phyloP scores from a whole-genome alignment of 805 yeast genomes.

The Ogataea ramenticola region DNA sequence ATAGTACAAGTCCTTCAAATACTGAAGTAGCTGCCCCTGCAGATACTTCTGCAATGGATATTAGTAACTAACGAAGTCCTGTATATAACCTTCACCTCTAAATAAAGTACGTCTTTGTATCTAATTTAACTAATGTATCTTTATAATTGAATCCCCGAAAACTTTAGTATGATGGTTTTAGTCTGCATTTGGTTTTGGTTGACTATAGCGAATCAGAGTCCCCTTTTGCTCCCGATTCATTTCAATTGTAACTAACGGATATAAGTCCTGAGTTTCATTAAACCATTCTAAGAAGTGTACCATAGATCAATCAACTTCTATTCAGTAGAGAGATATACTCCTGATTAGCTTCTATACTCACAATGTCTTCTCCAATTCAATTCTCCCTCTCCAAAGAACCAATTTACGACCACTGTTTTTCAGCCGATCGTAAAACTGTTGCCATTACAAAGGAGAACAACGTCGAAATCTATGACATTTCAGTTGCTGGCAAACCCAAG shows the following conservation, averaged over 20 bases:
- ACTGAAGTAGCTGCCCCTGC: not conserved
- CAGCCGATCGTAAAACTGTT: slow-evolving; percentile 51
- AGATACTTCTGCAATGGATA: not conserved
- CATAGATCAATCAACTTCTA: not conserved
- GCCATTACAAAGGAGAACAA: slow-evolving; percentile 78
- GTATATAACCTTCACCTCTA: too few species aligned
- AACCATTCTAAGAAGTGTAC: too few species aligned
- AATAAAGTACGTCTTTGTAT: too few species aligned
- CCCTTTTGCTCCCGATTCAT: too few species aligned
- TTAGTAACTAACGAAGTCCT: not conserved
- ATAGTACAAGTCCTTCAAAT: not conserved
- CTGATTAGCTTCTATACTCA: slow-evolving; percentile 10
- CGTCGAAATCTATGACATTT: slow-evolving; percentile 66
- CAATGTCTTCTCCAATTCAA: slow-evolving; percentile 29
- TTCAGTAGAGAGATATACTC: slow-evolving; percentile 31
- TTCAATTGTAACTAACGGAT: too few species aligned
- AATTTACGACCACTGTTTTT: slow-evolving; percentile 87
- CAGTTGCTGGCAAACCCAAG: slow-evolving; percentile 44
- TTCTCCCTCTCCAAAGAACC: slow-evolving; percentile 76
- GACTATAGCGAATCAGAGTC: too few species aligned
- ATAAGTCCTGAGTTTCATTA: too few species aligned
- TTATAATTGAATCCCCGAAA: too few species aligned
- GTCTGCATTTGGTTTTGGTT: too few species aligned
- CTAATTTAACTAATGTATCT: too few species aligned
- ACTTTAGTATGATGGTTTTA: too few species aligned